A percentile compares a stretch with the other conserved stretches of the same genome.
Evolutionary conservation across 495 filamentous ascomycete genomes (phyloP).

Genomic region (Stereocaulon alpinum): DNA sequence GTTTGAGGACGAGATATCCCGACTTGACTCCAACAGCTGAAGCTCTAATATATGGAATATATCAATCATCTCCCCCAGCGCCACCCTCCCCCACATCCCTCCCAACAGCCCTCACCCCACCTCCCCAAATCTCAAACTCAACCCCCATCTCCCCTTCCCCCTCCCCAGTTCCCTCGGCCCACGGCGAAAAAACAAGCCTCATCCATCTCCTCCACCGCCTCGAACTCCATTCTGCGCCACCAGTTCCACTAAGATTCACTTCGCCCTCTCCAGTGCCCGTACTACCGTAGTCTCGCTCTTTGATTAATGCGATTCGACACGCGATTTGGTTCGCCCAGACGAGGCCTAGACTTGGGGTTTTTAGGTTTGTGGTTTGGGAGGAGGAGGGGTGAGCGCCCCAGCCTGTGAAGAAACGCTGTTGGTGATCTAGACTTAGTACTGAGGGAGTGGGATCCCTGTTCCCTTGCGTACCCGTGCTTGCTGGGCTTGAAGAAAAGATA

Average conservation of each 20-base stretch:
- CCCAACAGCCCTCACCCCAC: slow-evolving; percentile 28
- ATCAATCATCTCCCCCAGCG: no score
- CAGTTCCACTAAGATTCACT: slow-evolving; percentile 10
- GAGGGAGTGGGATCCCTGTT: slow-evolving; percentile 16
- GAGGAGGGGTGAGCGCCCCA: slow-evolving; percentile 59
- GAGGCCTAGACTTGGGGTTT: slow-evolving; percentile 78
- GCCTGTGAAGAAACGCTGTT: slow-evolving; percentile 87
- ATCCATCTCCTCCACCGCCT: slow-evolving; percentile 43
- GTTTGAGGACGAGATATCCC: not conserved
- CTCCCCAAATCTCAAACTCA: slow-evolving; percentile 44
- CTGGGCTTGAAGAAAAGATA: slow-evolving; percentile 12
- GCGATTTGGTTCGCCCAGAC: slow-evolving; percentile 86
- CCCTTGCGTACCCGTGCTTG: slow-evolving; percentile 14
- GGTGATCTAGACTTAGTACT: slow-evolving; percentile 62
- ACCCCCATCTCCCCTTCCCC: slow-evolving; percentile 19
- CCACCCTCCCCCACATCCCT: not conserved
- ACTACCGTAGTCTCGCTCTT: slow-evolving; percentile 35
- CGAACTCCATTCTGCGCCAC: slow-evolving; percentile 15
- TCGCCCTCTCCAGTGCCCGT: not conserved
- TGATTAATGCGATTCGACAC: slow-evolving; percentile 69
- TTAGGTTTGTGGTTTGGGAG: slow-evolving; percentile 34
- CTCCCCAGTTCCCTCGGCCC: slow-evolving; percentile 41
- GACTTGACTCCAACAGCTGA: not conserved
- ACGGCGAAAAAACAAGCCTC: slow-evolving; percentile 72
- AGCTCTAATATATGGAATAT: no score